Evolutionary conservation across 176 grass and related monocot genomes (phyloP).

Genomic region (Zoysia pacifica): DNA sequence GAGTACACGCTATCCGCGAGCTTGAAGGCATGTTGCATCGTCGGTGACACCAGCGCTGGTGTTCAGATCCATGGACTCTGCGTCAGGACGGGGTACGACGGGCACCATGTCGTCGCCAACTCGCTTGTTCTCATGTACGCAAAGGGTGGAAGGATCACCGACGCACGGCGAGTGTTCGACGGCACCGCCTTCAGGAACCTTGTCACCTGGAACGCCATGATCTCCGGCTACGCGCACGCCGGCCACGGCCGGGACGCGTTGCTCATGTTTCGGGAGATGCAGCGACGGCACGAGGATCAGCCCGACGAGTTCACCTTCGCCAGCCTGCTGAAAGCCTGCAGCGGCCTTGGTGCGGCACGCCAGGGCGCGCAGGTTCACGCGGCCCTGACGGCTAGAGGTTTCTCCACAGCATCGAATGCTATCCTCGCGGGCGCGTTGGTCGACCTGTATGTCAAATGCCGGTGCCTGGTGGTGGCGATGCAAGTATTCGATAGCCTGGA

Average conservation of each 20-base stretch:
- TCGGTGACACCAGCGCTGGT: conserved; percentile 25
- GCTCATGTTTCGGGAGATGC: conserved; percentile 46
- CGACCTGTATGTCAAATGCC: conserved; percentile 49
- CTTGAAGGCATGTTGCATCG: conserved; percentile 46
- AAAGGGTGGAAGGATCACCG: conserved; percentile 33
- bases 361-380: conserved; percentile 46
- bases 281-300: neutral
- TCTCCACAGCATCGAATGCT: neutral
- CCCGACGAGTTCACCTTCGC: conserved; percentile 55
- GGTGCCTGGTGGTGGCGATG: conserved; percentile 21
- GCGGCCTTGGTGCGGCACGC: conserved; percentile 15
- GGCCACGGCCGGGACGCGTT: conserved; percentile 24
- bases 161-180: conserved; percentile 43
- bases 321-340: conserved; percentile 54
- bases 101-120: conserved; percentile 44
- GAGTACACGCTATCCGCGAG: conserved; percentile 56
- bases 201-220: conserved; percentile 46
- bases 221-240: conserved; percentile 41
- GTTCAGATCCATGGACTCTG: conserved; percentile 38
- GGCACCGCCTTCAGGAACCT: conserved; percentile 16
- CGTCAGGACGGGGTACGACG: conserved; percentile 43
- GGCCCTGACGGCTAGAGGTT: conserved; percentile 8
- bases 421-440: conserved; percentile 51
- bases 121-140: conserved; percentile 49
- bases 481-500: conserved; percentile 41